Percentiles rank a stretch among this genome's conserved stretches.
Evolutionary conservation across 257 asterid species (phyloP).

Genomic region (Sherardia arvensis): DNA sequence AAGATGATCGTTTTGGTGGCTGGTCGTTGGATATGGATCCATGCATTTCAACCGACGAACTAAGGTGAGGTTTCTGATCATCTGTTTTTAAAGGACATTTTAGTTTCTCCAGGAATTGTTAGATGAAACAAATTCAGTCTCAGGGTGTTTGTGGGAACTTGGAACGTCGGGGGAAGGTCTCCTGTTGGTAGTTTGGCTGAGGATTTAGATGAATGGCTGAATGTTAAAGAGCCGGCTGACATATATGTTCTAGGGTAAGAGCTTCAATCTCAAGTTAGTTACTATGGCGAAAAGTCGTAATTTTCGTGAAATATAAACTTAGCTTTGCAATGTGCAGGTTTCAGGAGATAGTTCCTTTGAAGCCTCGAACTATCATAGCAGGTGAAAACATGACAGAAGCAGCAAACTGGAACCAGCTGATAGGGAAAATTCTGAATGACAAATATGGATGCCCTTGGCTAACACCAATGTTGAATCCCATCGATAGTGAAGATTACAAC

Average conservation of each 20-base stretch:
- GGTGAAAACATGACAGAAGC: constrained; percentile 83
- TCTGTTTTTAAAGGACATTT: not conserved
- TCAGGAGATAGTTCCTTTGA: constrained; percentile 88
- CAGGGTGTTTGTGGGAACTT: constrained; percentile 86
- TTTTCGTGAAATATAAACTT: not conserved
- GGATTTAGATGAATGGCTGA: constrained; percentile 83
- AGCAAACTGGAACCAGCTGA: constrained; percentile 69
- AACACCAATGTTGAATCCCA: constrained; percentile 55
- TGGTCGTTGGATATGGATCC: constrained; percentile 37
- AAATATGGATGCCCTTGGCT: constrained; percentile 72
- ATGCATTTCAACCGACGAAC: constrained; percentile 34
- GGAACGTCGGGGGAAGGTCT: constrained; percentile 95
- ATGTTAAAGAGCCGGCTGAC: constrained; percentile 72
- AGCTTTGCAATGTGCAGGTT: constrained; percentile 40
- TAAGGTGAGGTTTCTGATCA: constrained; percentile 41
- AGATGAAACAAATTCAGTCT: not conserved
- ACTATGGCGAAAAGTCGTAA: too few relatives aligned
- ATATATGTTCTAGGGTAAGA: constrained; percentile 81
- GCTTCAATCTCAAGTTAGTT: not conserved
- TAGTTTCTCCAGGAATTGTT: not conserved
- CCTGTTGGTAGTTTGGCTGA: constrained; percentile 76
- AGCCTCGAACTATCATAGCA: constrained; percentile 61
- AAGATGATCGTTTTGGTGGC: constrained; percentile 24
- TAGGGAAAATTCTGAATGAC: constrained; percentile 59
- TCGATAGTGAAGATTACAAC: constrained; percentile 35